Evolutionary conservation across 169 alveolate species (phyloP).

Genomic region (Plasmodium coatneyi): DNA sequence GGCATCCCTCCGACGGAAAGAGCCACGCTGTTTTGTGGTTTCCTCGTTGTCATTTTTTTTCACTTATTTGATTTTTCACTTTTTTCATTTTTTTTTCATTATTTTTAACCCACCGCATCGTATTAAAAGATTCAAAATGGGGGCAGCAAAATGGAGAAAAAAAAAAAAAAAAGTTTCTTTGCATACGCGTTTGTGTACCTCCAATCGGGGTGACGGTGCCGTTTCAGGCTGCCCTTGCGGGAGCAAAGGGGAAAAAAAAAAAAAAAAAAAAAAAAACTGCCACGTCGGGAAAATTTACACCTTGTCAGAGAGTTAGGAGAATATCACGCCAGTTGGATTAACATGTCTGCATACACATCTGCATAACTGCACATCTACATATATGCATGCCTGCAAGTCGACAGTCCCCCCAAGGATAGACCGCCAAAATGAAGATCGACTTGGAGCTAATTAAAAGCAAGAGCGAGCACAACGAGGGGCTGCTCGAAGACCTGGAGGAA

Average conservation of each 20-base stretch:
- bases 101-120: neutral
- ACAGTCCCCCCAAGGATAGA: neutral
- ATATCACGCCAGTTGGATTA: no score
- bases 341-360: neutral
- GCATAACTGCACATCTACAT: neutral
- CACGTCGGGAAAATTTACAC: neutral
- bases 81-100: neutral
- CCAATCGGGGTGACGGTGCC: neutral
- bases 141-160: neutral
- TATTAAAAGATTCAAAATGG: neutral
- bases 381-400: neutral
- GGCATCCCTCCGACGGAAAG: neutral
- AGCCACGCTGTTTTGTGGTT: neutral
- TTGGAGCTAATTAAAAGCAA: constrained; percentile 87
- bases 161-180: neutral
- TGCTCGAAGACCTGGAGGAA: constrained; percentile 90
- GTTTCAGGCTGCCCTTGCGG: neutral
- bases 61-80: neutral
- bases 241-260: neutral
- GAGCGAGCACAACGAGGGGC: constrained; percentile 93
- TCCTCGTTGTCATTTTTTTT: neutral
- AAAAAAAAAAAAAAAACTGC: neutral
- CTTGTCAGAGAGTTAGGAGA: neutral
- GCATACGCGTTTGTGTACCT: neutral
- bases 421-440: constrained; percentile 47